Conservation (phyloP, 768 basidiomycete species). For the Mycena haematopus region DNA sequence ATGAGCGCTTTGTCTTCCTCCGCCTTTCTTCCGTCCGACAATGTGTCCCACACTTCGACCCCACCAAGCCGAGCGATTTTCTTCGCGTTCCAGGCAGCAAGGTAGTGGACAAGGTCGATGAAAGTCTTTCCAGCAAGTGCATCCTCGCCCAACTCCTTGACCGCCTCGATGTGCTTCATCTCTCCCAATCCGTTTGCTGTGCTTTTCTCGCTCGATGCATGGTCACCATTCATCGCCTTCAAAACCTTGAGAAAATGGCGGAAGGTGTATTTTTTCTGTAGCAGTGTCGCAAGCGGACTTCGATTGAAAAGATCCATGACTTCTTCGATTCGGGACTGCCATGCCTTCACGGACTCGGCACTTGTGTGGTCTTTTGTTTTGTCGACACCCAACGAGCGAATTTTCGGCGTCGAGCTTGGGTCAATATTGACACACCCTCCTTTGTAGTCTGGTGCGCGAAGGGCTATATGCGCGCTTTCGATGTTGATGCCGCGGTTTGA, state of each 20-base stretch:
- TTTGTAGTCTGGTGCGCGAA: slow-evolving; percentile 5
- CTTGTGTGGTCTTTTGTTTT: slow-evolving; percentile 5
- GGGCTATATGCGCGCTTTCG: not conserved
- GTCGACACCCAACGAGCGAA: slow-evolving; percentile 3
- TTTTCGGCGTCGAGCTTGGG: not conserved
- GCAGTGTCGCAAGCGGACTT: not conserved
- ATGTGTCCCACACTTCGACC: not conserved
- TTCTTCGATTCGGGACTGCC: not conserved
- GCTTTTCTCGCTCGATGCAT: not conserved
- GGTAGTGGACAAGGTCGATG: not conserved
- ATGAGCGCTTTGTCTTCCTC: not conserved
- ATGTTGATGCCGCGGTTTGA: slow-evolving; percentile 9
- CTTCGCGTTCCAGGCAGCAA: slow-evolving; percentile 11
- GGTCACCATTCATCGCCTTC: slow-evolving; percentile 10
- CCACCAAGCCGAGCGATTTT: slow-evolving; percentile 4
- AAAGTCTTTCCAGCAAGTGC: not conserved
- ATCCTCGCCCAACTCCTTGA: not conserved
- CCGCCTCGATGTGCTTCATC: not conserved
- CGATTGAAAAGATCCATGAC: not conserved
- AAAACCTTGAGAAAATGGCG: slow-evolving; percentile 4
- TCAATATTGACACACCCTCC: not conserved
- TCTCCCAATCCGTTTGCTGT: not conserved
- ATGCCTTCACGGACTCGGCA: not conserved
- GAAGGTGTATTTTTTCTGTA: not conserved
- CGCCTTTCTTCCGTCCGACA: not conserved